Percentiles rank a stretch among this genome's conserved stretches.
These are phyloP conservation scores for Amborella trichopoda DNA, from an alignment of 164 flowering plant species.

Conservation along the genomic window DNA sequence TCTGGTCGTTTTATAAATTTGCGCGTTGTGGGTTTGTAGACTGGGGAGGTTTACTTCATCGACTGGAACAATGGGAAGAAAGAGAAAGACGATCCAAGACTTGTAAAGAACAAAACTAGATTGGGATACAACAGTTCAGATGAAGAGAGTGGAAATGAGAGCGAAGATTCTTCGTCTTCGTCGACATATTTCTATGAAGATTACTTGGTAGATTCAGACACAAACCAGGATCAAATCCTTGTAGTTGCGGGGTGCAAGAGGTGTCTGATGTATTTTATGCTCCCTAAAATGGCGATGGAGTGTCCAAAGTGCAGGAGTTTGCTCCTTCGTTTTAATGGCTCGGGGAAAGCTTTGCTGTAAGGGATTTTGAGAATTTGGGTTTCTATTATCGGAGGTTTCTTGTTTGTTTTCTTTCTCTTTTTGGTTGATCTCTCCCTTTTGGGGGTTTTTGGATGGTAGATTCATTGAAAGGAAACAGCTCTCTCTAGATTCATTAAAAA, in stretches of 20 bases:
- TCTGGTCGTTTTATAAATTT: neutral
- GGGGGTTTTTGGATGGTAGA: neutral
- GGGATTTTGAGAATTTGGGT: neutral
- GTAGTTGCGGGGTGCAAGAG: conserved; percentile 25
- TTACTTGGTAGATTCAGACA: conserved; percentile 2
- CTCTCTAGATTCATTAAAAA: no score
- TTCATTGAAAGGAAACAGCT: neutral
- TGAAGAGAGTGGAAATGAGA: conserved; percentile 44
- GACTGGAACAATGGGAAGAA: conserved; percentile 76
- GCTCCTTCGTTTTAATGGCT: conserved; percentile 19
- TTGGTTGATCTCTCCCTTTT: neutral
- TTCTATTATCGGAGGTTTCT: neutral
- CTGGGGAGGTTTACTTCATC: conserved; percentile 80
- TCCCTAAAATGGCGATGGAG: conserved; percentile 13
- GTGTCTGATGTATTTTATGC: conserved; percentile 27
- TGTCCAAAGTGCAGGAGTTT: conserved; percentile 22
- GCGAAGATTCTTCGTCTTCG: conserved; percentile 29
- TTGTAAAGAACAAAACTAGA: no score
- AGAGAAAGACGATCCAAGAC: conserved; percentile 69
- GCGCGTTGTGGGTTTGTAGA: conserved; percentile 27
- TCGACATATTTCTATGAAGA: conserved; percentile 8
- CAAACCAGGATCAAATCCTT: conserved; percentile 7
- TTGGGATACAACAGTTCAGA: conserved; percentile 30
- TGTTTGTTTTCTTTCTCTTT: neutral
- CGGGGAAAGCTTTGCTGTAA: conserved; percentile 8